Evolutionary conservation across 2,329 filamentous ascomycete species (phyloP), one percentile per base, ranked within the genome.

Genomic region (Dactylellina leptospora): DNA sequence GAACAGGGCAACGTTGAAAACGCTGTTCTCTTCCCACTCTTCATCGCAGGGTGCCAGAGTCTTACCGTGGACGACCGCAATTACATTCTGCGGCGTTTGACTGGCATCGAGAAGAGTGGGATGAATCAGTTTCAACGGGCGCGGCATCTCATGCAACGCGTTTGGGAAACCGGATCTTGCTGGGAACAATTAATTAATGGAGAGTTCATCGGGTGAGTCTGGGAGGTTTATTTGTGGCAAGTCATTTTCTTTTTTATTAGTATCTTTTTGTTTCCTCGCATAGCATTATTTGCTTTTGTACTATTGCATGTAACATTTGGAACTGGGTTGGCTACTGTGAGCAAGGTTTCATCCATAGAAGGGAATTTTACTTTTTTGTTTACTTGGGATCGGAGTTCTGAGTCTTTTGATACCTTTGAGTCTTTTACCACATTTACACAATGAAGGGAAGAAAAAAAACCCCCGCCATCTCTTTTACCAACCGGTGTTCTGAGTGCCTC

Each of bases 11-110:
- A 87, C 13, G 90, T 90, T 0, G 91, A 93, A 79, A 87, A 86
- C 6, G 91, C 90, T 76, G 81, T 91, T 16, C 79, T 95, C 38
- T 93, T 95, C 74, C 91, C 91, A 0, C 87, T 95, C 80, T 95
- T 95, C 79, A 90, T 90, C 0, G 91, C 91, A 0, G 91, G 91
- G 0, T 93, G 90, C 75, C 90, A 95, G 78, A 86, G 87, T 0
- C 81, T 81, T 61, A 84, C 87, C 51, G 76, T 81, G 30, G 80
- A 79, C 1, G 85, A 89, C 75, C 82, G 87, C 53, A 80, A 81
- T 22, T 83, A 86, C 76, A 86, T 93, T 36, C 81, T 90, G 76
- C 84, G 86, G 75, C 83, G 90, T 50, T 83, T 95, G 77, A 82
- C 83, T 77, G 84, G 84, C 16, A 85, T 91, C 0, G 90, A 93